Conservation (phyloP, 106 monocot genomes). For the Acanthochlamys bracteata region DNA sequence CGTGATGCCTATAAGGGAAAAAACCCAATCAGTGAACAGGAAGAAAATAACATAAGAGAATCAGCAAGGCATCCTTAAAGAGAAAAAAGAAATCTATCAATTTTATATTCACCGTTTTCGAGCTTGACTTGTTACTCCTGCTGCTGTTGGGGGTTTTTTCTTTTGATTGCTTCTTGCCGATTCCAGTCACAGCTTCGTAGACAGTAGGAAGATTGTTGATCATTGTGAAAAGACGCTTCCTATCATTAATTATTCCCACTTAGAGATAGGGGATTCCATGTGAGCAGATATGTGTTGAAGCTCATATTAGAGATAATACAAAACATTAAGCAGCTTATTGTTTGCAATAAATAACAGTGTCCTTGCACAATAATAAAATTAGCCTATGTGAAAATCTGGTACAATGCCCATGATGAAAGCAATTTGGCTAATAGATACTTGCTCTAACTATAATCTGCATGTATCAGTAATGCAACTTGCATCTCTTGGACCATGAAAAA, state of each 20-base stretch:
- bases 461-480: too few species aligned
- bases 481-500: too few species aligned
- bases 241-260: slow-evolving; percentile 11
- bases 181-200: slow-evolving; percentile 69
- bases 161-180: slow-evolving; percentile 46
- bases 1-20: slow-evolving; percentile 12
- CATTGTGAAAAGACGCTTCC: slow-evolving; percentile 65
- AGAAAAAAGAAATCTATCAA: neutral
- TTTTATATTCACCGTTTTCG: slow-evolving; percentile 33
- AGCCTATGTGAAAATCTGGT: too few species aligned
- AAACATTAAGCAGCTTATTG: too few species aligned
- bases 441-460: too few species aligned
- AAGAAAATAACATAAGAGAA: neutral
- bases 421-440: too few species aligned
- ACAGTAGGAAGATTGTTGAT: slow-evolving; percentile 74
- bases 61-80: neutral
- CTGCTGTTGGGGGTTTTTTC: slow-evolving; percentile 62
- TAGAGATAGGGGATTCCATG: neutral
- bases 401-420: too few species aligned
- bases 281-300: too few species aligned
- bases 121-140: slow-evolving; percentile 47
- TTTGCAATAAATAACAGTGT: too few species aligned
- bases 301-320: too few species aligned
- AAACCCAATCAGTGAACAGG: neutral
- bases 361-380: too few species aligned